Conservation (phyloP, 208 protist species). For the Acanthamoeba castellanii region DNA sequence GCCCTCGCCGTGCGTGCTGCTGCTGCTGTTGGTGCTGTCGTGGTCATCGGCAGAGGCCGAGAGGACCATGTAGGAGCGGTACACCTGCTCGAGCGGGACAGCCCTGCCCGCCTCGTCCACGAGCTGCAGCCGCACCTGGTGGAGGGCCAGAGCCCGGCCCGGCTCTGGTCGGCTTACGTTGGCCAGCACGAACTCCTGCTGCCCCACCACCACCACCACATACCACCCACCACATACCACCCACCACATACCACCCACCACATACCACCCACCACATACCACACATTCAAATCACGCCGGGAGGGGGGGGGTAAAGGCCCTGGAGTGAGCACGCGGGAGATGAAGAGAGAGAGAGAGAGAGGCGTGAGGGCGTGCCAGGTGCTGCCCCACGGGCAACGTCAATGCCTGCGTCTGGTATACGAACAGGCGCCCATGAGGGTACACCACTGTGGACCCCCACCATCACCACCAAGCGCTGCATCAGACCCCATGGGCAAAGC, state of each 20-base stretch:
- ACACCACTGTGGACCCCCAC: too few relatives aligned
- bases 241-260: too few relatives aligned
- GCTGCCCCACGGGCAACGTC: not conserved
- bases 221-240: not conserved
- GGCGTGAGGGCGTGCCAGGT: too few relatives aligned
- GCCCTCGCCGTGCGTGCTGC: not conserved
- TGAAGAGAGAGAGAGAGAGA: too few relatives aligned
- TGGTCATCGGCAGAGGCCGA: not conserved
- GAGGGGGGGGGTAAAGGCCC: not conserved
- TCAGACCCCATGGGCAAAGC: too few relatives aligned
- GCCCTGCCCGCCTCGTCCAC: not conserved
- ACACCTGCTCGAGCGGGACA: not conserved
- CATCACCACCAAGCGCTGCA: too few relatives aligned
- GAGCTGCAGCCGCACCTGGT: constrained; percentile 4
- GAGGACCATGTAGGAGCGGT: not conserved
- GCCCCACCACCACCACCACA: not conserved
- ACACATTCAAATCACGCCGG: not conserved
- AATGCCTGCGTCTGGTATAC: too few relatives aligned
- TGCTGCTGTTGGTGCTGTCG: not conserved
- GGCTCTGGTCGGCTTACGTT: not conserved
- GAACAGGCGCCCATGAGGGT: too few relatives aligned
- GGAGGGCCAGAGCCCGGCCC: not conserved
- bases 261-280: too few relatives aligned
- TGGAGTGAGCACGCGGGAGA: not conserved
- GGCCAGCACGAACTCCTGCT: not conserved